Evolutionary conservation across 148 eudicot genomes (phyloP), one percentile per base, ranked within the genome.

Genomic region (Rhododendron ferrugineum): DNA sequence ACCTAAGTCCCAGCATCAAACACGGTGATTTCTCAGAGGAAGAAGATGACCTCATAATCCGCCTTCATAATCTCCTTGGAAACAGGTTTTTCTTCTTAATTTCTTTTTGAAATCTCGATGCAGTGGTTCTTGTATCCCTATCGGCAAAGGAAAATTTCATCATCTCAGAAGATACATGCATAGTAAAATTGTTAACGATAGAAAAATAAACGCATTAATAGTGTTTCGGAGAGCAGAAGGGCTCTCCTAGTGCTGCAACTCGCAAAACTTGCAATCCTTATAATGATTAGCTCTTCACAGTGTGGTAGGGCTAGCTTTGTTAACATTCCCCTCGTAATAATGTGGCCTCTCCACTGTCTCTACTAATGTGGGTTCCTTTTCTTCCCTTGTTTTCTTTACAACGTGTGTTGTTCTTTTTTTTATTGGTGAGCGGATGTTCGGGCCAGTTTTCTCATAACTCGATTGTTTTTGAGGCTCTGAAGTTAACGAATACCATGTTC

Each of bases 31-130:
- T 88, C 62, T 81, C 89, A 4, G 82, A 85, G 54, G 89, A 88
- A 60, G 89, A 88, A 88, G 87, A 85, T 6, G 89, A 88, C 26
- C 89, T 88, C 18, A 88, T 88, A 5, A 85, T 88, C 46, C 82
- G 89, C 1, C 89, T 88, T 26, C 89, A 88, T 42, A 88, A 85
- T 11, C 87, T 88, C 44, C 89, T 88, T 3, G 89, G 89, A 58
- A 88, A 88, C 66, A 88, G 89, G 89, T 88, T 79, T 47, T 3
- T 80, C 36, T 15, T 49, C 5, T 49, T 8, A 2, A 1, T 11
- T 11, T 23, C 20, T 14, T 54, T 54, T 16, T 30, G 16, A 72
- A n/a, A 72, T 72, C 40, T 72, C 14, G 37, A 72, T 4, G 22
- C 16, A 3, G 0, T 15, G 5, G 40, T 28, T 28, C 58, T 54